Base-by-base conservation (phyloP, 2,329 filamentous ascomycete genomes). In the Ophiosphaerella herpotricha region DNA sequence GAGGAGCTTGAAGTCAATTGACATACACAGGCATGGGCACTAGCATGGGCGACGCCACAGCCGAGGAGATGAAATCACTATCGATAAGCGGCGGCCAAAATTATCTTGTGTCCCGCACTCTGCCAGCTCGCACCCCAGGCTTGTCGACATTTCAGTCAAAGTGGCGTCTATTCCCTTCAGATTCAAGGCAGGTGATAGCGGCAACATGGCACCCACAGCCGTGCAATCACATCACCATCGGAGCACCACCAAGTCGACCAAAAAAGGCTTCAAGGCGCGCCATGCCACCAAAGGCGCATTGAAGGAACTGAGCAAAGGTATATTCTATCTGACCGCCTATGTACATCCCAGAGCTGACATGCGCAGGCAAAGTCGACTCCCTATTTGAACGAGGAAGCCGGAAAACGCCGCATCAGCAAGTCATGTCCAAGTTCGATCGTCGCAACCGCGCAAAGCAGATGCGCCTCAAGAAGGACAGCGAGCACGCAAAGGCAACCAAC, bases 341-440 rank as follows among this genome's bases (percentile, higher is more conserved):
- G 14, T 24, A 34, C 36, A 14, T 2, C n/a, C 13, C 2, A 1
- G 42, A 23, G 24, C 64, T 62, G 38, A 69, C 47, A 59, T 33
- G 62, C 39, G 33, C 55, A 94, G 90, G 92, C 70, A 94, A 94
- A 74, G 82, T 93, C 42, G 87, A 86, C 63, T 70, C 81, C 47
- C 44, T 47, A 5, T 78, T 84, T 66, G 89, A 96, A 69, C 85
- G 82, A 64, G 87, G 87, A 54, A 80, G 81, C 64, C 86, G 93
- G 68, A 95, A 90, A 75, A 96, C 93, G 13, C 90, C 90, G 47
- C 91, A 96, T 73, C 94, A 99, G 73, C 91, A 96, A 77, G 85
- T 97, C 77, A 93, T 97, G 90, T 96, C 91, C 51, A 99, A 97
- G 77, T 84, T 99, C 73, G 91, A 96, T 75, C 88, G 94, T 52